phyloP scores from a whole-genome alignment of 768 basidiomycete genomes.

The Fibroporia radiculosa region DNA sequence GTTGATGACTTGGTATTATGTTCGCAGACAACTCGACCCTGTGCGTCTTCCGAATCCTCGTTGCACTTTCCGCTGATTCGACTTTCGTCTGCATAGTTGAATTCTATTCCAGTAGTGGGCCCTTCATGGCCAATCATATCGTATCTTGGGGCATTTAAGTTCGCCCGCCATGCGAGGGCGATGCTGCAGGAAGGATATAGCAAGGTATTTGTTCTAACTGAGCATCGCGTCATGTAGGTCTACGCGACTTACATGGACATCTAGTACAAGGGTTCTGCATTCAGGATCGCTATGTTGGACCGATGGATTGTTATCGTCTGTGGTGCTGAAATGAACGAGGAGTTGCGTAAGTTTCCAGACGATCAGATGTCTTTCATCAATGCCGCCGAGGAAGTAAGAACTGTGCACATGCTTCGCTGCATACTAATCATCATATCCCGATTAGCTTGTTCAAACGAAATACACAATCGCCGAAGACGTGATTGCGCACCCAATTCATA shows the following conservation, averaged over 20 bases:
- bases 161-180: conserved; percentile 8
- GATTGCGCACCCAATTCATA: conserved; percentile 10
- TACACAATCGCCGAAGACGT: conserved; percentile 26
- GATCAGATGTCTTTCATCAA: conserved; percentile 35
- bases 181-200: conserved; percentile 26
- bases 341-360: conserved; percentile 40
- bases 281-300: conserved; percentile 35
- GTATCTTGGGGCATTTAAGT: conserved; percentile 17
- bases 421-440: not conserved
- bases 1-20: too few species aligned
- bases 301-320: conserved; percentile 40
- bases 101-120: conserved; percentile 24
- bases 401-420: too few species aligned
- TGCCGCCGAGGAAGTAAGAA: conserved; percentile 31
- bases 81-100: conserved; percentile 11
- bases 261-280: conserved; percentile 19
- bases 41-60: conserved; percentile 1
- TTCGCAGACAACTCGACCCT: conserved; percentile 3
- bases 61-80: not conserved
- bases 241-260: too few species aligned
- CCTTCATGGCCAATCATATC: conserved; percentile 20
- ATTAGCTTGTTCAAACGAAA: conserved; percentile 23
- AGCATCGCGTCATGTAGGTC: too few species aligned
- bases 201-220: too few species aligned
- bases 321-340: conserved; percentile 36